Evolutionary conservation across 768 basidiomycete species (phyloP), one percentile per base, ranked within the genome.

Genomic region (Mycena latifolia): DNA sequence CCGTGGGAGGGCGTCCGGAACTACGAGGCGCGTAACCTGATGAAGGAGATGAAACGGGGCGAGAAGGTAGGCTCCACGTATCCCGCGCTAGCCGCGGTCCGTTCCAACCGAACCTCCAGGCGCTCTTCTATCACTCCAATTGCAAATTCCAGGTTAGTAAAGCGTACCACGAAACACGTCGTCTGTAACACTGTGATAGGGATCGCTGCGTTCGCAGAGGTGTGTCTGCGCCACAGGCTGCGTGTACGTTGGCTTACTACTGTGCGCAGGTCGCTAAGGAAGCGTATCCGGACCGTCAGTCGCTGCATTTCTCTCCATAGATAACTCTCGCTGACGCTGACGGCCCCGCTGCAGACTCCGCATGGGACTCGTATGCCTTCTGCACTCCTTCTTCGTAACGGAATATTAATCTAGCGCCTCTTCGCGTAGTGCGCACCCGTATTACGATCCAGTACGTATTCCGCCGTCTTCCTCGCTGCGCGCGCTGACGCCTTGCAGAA

Each of bases 1-100:
- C 81, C 92, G 35, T 95, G 93, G 93, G 93, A 94, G 73, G 93
- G 93, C n/a, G 93, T 95, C 24, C 82, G 93, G 37, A 94, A 93
- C 71, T 90, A 89, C 69, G 91, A 93, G 76, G 93, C 93, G 9
- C 83, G 89, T 64, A 94, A 94, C 75, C 73, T 93, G 66, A 94
- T 95, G 89, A 92, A 89, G 75, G 86, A 89, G 73, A 95, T 94
- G 93, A 81, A 80, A 65, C 72, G 84, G 20, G 91, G 90, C 45
- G 92, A 95, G 74, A 87, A 92, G 81, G 93, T 91, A 33, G 18
- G 80, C 59, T 6, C 33, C 33, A 35, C 33, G 33, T 35, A 35
- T 35, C 48, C 60, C 29, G 29, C 15, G 6, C 29, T n/a, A 24
- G 18, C 20, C 20, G 60, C 25, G 18, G 33, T n/a, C 28, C 24